Evolutionary conservation across 768 basidiomycete genomes (phyloP).

Genomic region (Rhodotorula toruloides): DNA sequence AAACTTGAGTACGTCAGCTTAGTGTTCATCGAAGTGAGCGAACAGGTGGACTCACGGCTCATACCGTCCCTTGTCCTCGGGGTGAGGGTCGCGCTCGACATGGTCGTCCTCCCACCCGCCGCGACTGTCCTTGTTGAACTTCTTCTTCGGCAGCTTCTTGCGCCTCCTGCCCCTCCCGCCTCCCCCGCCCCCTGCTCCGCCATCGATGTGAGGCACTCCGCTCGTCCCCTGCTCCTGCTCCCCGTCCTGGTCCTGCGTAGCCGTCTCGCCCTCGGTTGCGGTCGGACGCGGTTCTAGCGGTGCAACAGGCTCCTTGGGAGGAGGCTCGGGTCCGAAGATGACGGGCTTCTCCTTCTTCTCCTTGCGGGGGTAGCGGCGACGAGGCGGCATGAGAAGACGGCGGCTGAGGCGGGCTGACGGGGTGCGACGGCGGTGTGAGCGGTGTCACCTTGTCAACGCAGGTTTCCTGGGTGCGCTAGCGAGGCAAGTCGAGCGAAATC

Average conservation of each 20-base stretch:
- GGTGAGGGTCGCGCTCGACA: constrained; percentile 7
- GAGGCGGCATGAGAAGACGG: not conserved
- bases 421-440: too few species aligned
- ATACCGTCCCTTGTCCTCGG: constrained; percentile 1
- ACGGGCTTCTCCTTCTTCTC: not conserved
- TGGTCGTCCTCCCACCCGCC: not conserved
- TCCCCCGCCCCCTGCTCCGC: not conserved
- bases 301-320: too few species aligned
- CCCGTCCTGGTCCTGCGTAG: too few species aligned
- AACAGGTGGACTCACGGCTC: not conserved
- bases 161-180: not conserved
- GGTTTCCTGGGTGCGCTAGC: too few species aligned
- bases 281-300: not conserved
- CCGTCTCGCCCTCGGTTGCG: not conserved
- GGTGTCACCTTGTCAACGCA: too few species aligned
- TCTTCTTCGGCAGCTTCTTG: constrained; percentile 19
- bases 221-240: too few species aligned
- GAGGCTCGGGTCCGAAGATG: constrained; percentile 1
- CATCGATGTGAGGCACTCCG: too few species aligned
- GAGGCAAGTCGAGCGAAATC: too few species aligned
- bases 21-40: not conserved
- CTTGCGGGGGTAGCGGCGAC: not conserved
- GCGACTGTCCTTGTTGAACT: not conserved
- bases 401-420: not conserved
- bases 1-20: not conserved